Evolutionary conservation across 2,329 filamentous ascomycete genomes (phyloP).

Genomic region (Stachybotrys elegans): DNA sequence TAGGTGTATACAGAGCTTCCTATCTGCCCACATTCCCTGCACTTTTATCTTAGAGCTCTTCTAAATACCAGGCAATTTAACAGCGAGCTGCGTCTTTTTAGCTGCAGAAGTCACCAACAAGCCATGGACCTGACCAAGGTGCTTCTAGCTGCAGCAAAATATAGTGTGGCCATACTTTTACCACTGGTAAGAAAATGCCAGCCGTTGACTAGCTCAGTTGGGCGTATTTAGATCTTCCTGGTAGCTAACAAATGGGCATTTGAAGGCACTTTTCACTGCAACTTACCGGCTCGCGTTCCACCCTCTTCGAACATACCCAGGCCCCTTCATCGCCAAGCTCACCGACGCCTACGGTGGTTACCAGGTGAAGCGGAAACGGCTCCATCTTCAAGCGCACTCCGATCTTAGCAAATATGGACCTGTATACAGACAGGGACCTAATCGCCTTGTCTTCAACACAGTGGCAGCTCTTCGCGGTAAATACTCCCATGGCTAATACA

Average conservation of each 20-base stretch:
- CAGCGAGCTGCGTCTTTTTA: too few relatives aligned
- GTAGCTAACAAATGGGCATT: neutral
- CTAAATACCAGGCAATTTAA: too few relatives aligned
- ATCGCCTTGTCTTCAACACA: conserved; percentile 11
- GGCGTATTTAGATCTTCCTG: neutral
- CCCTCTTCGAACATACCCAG: neutral
- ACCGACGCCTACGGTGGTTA: neutral
- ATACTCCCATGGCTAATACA: too few relatives aligned
- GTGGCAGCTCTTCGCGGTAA: conserved; percentile 8
- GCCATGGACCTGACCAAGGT: too few relatives aligned
- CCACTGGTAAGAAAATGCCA: neutral
- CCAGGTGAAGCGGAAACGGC: conserved; percentile 2
- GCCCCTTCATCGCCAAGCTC: neutral
- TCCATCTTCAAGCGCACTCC: conserved; percentile 4
- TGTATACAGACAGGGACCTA: conserved; percentile 6
- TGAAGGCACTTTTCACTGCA: neutral
- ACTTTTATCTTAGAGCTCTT: too few relatives aligned
- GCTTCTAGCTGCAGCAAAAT: neutral
- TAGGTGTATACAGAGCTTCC: too few relatives aligned
- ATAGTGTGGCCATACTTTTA: neutral
- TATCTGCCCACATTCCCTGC: too few relatives aligned
- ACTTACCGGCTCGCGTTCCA: neutral
- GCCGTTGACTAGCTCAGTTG: neutral
- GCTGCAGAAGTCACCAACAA: too few relatives aligned
- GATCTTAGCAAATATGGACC: conserved; percentile 7